These are phyloP conservation scores for Chenopodium quinoa DNA, from an alignment of 148 eudicot genomes.

Conservation along the genomic window DNA sequence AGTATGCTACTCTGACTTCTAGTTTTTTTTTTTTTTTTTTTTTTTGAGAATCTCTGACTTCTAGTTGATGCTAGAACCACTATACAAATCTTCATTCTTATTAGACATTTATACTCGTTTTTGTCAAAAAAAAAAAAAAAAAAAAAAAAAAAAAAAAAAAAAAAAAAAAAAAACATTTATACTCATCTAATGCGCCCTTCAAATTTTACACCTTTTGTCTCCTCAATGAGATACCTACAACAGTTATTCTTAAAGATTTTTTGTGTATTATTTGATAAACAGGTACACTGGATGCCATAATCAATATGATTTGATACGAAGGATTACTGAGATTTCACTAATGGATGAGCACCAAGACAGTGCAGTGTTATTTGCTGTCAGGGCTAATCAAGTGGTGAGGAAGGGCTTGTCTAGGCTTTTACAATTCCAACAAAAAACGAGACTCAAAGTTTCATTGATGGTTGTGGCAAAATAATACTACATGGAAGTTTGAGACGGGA, in stretches of 20 bases:
- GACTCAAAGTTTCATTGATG: neutral
- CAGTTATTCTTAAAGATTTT: neutral
- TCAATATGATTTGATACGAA: slow-evolving; percentile 74
- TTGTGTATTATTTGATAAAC: slow-evolving; percentile 19
- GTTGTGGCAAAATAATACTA: neutral
- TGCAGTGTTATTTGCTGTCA: slow-evolving; percentile 85
- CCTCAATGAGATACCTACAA: slow-evolving; percentile 36
- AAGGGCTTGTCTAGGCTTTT: slow-evolving; percentile 68
- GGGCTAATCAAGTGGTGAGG: slow-evolving; percentile 71
- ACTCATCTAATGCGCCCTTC: no score
- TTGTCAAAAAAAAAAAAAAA: no score
- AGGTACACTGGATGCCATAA: slow-evolving; percentile 57
- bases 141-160: no score
- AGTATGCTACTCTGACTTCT: no score
- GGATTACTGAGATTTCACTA: slow-evolving; percentile 75
- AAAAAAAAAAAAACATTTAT: no score
- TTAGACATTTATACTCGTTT: neutral
- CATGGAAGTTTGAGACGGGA: neutral
- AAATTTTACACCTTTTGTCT: no score
- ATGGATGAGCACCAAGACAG: slow-evolving; percentile 91
- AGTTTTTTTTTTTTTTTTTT: neutral
- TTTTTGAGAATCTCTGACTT: no score
- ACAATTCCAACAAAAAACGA: slow-evolving; percentile 20
- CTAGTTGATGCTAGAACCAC: neutral
- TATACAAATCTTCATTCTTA: neutral